Base-by-base conservation (phyloP, 2,329 filamentous ascomycete genomes). In the Botrytis hyacinthi region DNA sequence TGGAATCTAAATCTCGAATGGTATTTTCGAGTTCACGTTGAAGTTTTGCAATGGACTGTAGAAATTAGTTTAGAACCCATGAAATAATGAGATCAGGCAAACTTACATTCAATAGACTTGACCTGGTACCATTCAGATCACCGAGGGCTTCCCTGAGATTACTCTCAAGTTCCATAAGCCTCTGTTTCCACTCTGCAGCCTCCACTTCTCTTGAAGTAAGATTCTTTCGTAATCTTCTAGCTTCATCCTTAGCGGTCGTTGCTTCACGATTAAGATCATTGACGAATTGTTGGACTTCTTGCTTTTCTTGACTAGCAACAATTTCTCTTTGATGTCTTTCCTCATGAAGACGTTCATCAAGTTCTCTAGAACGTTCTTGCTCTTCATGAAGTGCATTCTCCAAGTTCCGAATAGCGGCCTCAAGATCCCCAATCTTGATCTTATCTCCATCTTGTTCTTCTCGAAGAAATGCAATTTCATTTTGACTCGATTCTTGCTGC, bases 401-500 rank as follows among this genome's bases (percentile, higher is more conserved):
- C n/a, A 90, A 88, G 73, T 90, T 92, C 78, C 93, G 92, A 54
- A 98, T 84, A 22, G 91, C 90, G 14, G 93, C 93, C 80, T 98
- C 95, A 12, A 98, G 86, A 80, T 98, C 94, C 54, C 95, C 94
- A 79, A 99, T 98, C 83, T 94, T 95, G 81, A 99, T 97, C 87
- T 99, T 99, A 85, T 99, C 96, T 29, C 89, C 90, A 83, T 99
- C 96, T 82, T 99, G 96, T 84, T 99, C 96, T 81, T 99, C 96
- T 2, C 96, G 91, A 69, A 99, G 83, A 87, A 99, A 99, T 1
- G 93, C 91, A 82, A 98, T 97, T 82, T 99, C 96, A 74, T 92
- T 92, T 79, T 98, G 95, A 73, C 92, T 92, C 8, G 93, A 97
- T 83, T 99, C 96, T 76, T 95, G 92, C 80, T 98, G 95, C 46